Conservation (phyloP, 768 basidiomycete genomes). For the Amanita exitialis region DNA sequence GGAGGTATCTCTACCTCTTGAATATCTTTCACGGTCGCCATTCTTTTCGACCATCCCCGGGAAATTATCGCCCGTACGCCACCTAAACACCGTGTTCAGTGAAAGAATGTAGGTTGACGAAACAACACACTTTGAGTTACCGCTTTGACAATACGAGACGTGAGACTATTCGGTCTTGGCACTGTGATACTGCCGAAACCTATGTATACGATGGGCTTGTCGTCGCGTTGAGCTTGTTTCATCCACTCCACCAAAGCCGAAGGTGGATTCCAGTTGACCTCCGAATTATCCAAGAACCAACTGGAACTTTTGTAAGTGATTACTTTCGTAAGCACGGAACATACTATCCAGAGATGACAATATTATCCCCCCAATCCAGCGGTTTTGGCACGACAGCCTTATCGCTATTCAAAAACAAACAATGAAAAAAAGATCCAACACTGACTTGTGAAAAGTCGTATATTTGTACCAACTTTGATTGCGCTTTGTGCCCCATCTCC, state of each 20-base stretch:
- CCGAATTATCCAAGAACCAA: conserved; percentile 61
- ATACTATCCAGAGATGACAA: conserved; percentile 45
- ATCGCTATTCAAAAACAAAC: neutral
- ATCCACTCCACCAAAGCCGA: conserved; percentile 42
- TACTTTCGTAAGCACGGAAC: conserved; percentile 11
- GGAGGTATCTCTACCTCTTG: conserved; percentile 37
- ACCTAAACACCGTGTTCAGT: conserved; percentile 21
- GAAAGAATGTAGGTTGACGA: neutral
- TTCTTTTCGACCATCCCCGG: conserved; percentile 57
- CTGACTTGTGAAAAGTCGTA: conserved; percentile 57
- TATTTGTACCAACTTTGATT: conserved; percentile 52
- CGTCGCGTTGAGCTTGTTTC: conserved; percentile 39
- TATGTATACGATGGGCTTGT: conserved; percentile 58
- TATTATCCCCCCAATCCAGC: conserved; percentile 50
- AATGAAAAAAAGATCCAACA: neutral
- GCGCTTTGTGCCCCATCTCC: conserved; percentile 48
- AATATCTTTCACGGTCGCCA: conserved; percentile 28
- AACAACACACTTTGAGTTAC: conserved; percentile 41
- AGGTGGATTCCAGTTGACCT: conserved; percentile 47
- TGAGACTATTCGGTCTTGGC: conserved; percentile 44
- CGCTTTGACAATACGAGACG: conserved; percentile 45
- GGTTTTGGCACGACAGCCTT: conserved; percentile 46
- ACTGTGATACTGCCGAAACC: conserved; percentile 66
- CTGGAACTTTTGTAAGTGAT: conserved; percentile 16
- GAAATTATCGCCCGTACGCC: conserved; percentile 59